Percentiles rank a stretch among this genome's conserved stretches.
These are phyloP conservation scores for Rhynchospora pubera DNA, from an alignment of 176 grass and related monocot species.

Conservation along the genomic window DNA sequence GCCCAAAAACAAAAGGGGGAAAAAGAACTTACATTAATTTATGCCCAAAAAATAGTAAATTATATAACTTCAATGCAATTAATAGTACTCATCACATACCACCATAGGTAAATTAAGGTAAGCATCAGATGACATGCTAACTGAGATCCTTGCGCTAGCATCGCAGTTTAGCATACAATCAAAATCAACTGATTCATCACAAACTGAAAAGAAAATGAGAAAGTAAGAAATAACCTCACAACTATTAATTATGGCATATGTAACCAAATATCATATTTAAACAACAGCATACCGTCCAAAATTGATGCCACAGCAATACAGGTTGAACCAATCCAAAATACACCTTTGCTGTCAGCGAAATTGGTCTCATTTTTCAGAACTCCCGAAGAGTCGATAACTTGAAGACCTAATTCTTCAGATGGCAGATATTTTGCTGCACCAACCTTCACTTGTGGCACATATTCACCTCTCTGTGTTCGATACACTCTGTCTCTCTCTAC, in stretches of 20 bases:
- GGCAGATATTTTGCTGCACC: too few relatives aligned
- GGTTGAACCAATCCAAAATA: slow-evolving; percentile 72
- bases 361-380: not conserved
- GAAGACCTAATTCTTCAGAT: slow-evolving; percentile 3
- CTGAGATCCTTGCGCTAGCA: slow-evolving; percentile 33
- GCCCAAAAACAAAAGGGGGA: not conserved
- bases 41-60: not conserved
- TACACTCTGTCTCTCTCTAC: slow-evolving; percentile 92
- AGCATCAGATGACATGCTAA: slow-evolving; percentile 37
- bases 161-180: slow-evolving; percentile 83
- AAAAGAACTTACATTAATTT: slow-evolving; percentile 13
- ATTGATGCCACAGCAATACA: slow-evolving; percentile 63
- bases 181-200: slow-evolving; percentile 36
- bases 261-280: slow-evolving; percentile 12
- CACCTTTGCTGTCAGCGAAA: slow-evolving; percentile 18
- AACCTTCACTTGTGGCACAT: too few relatives aligned
- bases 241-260: not conserved
- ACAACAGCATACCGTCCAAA: slow-evolving; percentile 44
- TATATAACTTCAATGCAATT: not conserved
- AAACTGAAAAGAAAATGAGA: slow-evolving; percentile 40
- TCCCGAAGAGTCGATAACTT: not conserved
- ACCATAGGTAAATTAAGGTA: slow-evolving; percentile 62
- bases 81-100: slow-evolving; percentile 29
- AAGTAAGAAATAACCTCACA: not conserved
- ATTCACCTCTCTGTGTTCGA: slow-evolving; percentile 59